Conservation (phyloP, 2,329 filamentous ascomycete species). For the Elsinoe perseae region DNA sequence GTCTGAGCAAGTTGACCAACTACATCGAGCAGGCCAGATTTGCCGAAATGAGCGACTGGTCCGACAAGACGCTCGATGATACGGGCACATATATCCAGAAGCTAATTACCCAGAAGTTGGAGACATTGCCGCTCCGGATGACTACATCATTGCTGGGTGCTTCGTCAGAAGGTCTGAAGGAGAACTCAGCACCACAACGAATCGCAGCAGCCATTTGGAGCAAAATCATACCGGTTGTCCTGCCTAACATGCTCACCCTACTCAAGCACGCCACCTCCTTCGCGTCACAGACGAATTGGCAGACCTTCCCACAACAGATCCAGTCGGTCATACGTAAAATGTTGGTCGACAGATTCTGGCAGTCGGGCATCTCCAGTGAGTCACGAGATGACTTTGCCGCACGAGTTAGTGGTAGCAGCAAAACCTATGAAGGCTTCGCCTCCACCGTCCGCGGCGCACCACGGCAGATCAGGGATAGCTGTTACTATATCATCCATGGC, state of each 20-base stretch:
- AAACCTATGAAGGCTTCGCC: conserved; percentile 84
- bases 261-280: conserved; percentile 85
- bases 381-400: conserved; percentile 97
- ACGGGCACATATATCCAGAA: conserved; percentile 49
- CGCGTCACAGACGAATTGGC: conserved; percentile 81
- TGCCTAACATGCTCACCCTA: conserved; percentile 80
- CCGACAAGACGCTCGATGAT: conserved; percentile 63
- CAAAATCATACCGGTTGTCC: conserved; percentile 68
- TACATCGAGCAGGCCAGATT: conserved; percentile 70
- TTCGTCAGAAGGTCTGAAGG: conserved; percentile 81
- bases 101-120: conserved; percentile 2
- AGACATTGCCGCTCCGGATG: conserved; percentile 62
- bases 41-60: conserved; percentile 75
- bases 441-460: conserved; percentile 87
- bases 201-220: conserved; percentile 78
- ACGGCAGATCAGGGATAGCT: conserved; percentile 81
- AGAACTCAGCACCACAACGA: conserved; percentile 62
- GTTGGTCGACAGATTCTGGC: conserved; percentile 93
- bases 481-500: conserved; percentile 89
- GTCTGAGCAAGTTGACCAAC: conserved; percentile 68
- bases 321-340: conserved; percentile 70
- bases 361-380: conserved; percentile 90
- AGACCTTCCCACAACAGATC: conserved; percentile 65
- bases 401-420: conserved; percentile 78
- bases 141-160: conserved; percentile 91